Evolutionary conservation across 768 basidiomycete genomes (phyloP), one percentile per base, ranked within the genome.

Genomic region (Crassisporium funariophilum): DNA sequence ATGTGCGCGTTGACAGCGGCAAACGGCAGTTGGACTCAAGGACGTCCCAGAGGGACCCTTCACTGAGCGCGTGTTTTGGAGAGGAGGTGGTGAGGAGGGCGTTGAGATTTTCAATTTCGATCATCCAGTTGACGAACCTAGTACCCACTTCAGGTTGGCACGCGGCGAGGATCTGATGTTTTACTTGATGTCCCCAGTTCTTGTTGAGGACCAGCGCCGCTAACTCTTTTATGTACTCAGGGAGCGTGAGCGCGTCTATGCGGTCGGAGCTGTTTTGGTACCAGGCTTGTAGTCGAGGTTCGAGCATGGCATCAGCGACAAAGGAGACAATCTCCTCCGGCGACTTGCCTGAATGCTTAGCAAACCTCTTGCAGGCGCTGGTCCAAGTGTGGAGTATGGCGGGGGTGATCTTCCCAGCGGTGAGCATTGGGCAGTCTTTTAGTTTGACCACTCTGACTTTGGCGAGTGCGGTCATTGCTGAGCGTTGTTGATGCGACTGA

Each of bases 351-450:
- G 52, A 27, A 24, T 56, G 49, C 29, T 56, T 56, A 37, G 35
- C 38, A 35, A 46, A 59, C 6, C 48, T 39, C 19, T 41, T 24
- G 41, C 52, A 53, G 6, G 57, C 52, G 31, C 41, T 23, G 4
- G 37, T 20, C 56, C 56, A 58, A 12, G 47, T 9, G 16, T 58
- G 50, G 11, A 56, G 34, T 15, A 52, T 21, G 4, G 43, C 23
- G 19, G 52, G 52, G 13, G 16, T 40, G 37, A 58, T 41, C 8
- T 34, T 27, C 2, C 57, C 55, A 2, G 51, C 52, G n/a, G 58
- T 54, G 20, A 57, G 47, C 16, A 42, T 40, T 4, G 55, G 58
- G 20, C 53, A 54, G 17, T 59, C 55, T 46, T 57, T 59, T 11
- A 47, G 19, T 22, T 51, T 50, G 40, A 46, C 22, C 6, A 40